Base-by-base conservation (phyloP, 1,139 yeast species). In the Blastobotrys persicus region DNA sequence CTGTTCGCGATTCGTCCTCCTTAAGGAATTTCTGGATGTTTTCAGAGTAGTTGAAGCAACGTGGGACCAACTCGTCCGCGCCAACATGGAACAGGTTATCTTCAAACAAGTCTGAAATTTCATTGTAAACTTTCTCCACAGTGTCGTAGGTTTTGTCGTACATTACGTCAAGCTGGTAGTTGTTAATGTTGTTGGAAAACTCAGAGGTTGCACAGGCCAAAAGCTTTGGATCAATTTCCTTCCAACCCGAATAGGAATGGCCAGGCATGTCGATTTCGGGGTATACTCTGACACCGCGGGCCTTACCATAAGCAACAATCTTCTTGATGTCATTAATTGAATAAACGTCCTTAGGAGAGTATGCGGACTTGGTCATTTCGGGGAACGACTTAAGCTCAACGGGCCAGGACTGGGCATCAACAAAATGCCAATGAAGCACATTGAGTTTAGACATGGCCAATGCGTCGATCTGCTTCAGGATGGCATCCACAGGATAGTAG, bases 251-350 rank as follows among this genome's bases (percentile, higher is more conserved):
- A 35, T 69, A 61, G 7, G 77, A 67, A 59, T 76, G 79, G 1
- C 77, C 79, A 1, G 79, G 79, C 61, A 72, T 56, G 50, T 76
- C 80, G 14, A 76, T 55, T 55, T 76, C 80, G 1, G 79, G 78
- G 31, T 75, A 58, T 4, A 76, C 66, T 46, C 79, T 59, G 2
- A 76, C 70, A 4, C 78, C 79, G 48, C 75, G 60, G 4, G 49
- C 58, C 16, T 55, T 52, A 1, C 75, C 78, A 56, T 72, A 74
- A 5, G 56, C 55, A 16, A 74, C 66, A 6, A 76, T 50, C 2
- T 60, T 53, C 20, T 49, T 47, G 28, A 75, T 58, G 45, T 73
- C 76, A 2, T 57, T 40, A n/a, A 55, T 61, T 6, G 68, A 54
- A 56, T 71, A 75, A 1, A 58, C 52, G 55, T 73, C 73, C 18